These are phyloP conservation scores for Magnusiomyces sp. DNA, from an alignment of 1,139 yeast genomes.

Conservation along the genomic window DNA sequence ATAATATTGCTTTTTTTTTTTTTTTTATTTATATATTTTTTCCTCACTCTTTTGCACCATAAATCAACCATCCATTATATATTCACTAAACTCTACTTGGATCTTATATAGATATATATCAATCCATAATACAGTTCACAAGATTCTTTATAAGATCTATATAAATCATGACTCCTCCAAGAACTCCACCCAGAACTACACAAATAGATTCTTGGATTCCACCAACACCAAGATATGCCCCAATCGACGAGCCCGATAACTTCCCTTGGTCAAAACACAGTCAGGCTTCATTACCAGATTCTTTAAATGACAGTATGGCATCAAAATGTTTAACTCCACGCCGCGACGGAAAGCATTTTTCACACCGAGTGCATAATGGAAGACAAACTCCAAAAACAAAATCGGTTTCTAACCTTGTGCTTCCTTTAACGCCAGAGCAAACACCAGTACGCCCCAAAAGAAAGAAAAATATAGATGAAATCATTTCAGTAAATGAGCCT, in stretches of 20 bases:
- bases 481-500: neutral
- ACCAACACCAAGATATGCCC: slow-evolving; percentile 31
- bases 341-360: neutral
- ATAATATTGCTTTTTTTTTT: too few relatives aligned
- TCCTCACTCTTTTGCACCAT: neutral
- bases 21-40: too few relatives aligned
- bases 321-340: too few relatives aligned
- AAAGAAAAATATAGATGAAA: too few relatives aligned
- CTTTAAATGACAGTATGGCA: too few relatives aligned
- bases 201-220: slow-evolving; percentile 25
- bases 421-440: slow-evolving; percentile 16
- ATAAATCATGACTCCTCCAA: slow-evolving; percentile 16
- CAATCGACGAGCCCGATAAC: slow-evolving; percentile 29
- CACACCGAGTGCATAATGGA: neutral
- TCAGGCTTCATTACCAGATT: neutral
- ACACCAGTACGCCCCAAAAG: too few relatives aligned
- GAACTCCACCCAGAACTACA: slow-evolving; percentile 26
- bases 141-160: neutral
- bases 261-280: slow-evolving; percentile 6
- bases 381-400: neutral
- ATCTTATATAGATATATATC: neutral
- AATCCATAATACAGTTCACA: neutral
- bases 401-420: slow-evolving; percentile 4
- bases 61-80: neutral
- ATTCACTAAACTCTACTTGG: neutral